Percentiles rank a stretch among this genome's conserved stretches.
Conservation (phyloP, 2,329 filamentous ascomycete species). For the Hypoxylon sp. region DNA sequence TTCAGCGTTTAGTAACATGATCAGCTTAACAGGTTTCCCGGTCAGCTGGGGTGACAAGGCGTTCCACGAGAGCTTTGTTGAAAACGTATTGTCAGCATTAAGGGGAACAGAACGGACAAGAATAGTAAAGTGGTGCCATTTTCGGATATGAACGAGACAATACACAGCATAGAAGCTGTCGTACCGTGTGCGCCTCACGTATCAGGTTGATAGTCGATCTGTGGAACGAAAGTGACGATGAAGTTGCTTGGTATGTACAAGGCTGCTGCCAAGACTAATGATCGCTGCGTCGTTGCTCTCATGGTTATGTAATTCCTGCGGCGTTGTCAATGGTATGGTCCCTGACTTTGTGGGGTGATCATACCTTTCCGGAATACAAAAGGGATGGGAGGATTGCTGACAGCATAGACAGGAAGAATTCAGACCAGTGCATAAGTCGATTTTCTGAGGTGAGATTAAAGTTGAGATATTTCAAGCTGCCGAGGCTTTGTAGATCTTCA, state of each 20-base stretch:
- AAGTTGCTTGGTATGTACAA: background rate
- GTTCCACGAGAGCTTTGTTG: background rate
- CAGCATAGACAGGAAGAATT: background rate
- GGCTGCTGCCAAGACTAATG: background rate
- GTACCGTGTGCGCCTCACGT: background rate
- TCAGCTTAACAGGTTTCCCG: background rate
- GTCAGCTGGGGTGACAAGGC: conserved; percentile 1
- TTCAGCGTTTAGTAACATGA: background rate
- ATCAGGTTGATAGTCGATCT: background rate
- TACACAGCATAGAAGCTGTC: background rate
- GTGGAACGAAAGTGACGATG: background rate
- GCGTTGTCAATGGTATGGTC: background rate
- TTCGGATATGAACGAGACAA: background rate
- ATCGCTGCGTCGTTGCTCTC: background rate
- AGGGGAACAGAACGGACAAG: background rate
- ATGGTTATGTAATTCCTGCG: background rate
- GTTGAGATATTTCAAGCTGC: background rate
- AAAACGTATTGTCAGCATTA: background rate
- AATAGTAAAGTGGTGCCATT: background rate
- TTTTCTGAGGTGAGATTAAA: background rate
- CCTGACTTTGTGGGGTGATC: background rate
- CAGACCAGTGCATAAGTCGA: background rate
- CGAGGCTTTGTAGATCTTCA: background rate
- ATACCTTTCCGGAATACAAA: background rate
- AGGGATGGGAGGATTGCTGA: conserved; percentile 4